Base-by-base conservation (phyloP, 1,139 yeast species). In the Diutina ranongensis region DNA sequence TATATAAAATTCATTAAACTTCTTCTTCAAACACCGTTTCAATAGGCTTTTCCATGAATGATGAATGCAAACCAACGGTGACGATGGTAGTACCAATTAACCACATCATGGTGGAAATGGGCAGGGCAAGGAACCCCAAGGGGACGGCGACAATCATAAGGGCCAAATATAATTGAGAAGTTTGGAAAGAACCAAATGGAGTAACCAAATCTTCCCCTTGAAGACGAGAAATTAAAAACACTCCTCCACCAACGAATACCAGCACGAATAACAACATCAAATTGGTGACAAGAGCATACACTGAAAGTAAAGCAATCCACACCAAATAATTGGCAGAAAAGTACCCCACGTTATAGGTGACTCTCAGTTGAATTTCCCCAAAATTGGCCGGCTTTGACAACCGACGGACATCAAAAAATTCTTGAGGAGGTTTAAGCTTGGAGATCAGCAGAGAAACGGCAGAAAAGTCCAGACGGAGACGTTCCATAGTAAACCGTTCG, bases 11-110 rank as follows among this genome's bases (percentile, higher is more conserved):
- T n/a, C n/a, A 25, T 18, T 60, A 70, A 45, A 70, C 75, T 60
- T 85, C 88, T 62, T 87, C 97, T 63, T 89, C 96, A 59, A 92
- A 92, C 33, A 94, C 97, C 44, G 95, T 84, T 69, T 92, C 98
- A 56, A 94, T 88, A 42, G 98, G 98, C 69, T 92, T 92, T 62
- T 94, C 98, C 87, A 94, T 79, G 54, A 94, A 76, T 13, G 94
- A 68, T 47, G 98, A 97, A 65, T 94, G 99, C 13, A 95, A 79
- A 48, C 89, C 71, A 45, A 94, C 92, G 45, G 83, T 67, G 46
- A 88, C 94, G 40, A 85, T 82, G 20, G 96, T 84, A 8, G 97
- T 94, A 55, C 98, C 99, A 60, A 94, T 80, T 56, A 94, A 76
- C 98, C 98, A 94, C 78, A 94, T 75, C 71, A 94, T 68, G 28